Evolutionary conservation across 495 filamentous ascomycete genomes (phyloP), one percentile per base, ranked within the genome.

Genomic region (Letharia lupina): DNA sequence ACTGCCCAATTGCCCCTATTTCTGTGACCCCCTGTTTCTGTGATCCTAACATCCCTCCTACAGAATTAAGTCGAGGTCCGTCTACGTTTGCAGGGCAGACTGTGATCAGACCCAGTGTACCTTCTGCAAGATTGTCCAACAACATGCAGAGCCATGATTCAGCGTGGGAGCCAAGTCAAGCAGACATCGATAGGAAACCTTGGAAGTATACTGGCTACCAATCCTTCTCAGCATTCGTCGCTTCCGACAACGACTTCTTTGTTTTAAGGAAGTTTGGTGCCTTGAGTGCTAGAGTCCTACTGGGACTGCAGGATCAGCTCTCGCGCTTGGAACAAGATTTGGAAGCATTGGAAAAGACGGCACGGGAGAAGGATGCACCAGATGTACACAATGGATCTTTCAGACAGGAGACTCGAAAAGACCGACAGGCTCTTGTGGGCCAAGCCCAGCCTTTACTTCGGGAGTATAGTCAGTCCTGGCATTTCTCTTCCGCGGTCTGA

Each of bases 301-400:
- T 63, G 2, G 31, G 31, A 16, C 31, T 52, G 23, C 61, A 63
- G 18, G 61, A 63, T 11, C 31, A 63, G 33, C 61, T 63, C 11
- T 47, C 61, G 18, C 16, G 33, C 15, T 15, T 63, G 33, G 61
- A 63, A 63, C 10, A 40, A 39, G n/a, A 52, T 2, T 16, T 63
- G 18, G 61, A 63, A 28, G 31, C 31, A 16, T 12, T 16, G 28
- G 61, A 63, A 28, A 47, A 40, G 61, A 37, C 15, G 11, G 3
- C 7, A 33, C 33, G 61, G 6, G n/a, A 52, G 33, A 39, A 18
- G 13, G 18, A 63, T 23, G 31, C 16, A 18, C 61, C 45, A 18
- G 61, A 63, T 31, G 18, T 63, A 39, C 31, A 63, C 44, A 63
- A 63, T 52, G 61, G 61, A 4, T 63, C 61, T 1, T 63, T 63